Evolutionary conservation across 306 rosid genomes (phyloP).

Genomic region (Cercis canadensis): DNA sequence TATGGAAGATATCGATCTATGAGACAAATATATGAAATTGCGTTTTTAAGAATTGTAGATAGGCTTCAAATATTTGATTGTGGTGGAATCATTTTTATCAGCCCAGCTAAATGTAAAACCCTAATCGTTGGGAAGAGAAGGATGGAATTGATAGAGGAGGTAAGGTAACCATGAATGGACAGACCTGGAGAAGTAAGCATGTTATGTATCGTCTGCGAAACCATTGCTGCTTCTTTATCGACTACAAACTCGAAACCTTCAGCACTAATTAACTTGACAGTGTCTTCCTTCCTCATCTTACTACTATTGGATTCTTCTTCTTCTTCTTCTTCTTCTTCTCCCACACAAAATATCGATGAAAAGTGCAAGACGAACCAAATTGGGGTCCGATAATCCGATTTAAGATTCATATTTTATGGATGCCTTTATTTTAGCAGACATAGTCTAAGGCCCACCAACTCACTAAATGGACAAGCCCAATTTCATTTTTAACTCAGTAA

Average conservation of each 20-base stretch:
- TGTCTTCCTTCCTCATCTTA: constrained; percentile 83
- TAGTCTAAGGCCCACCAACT: too few relatives aligned
- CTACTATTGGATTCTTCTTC: background rate
- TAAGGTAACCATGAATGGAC: background rate
- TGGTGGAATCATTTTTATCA: too few relatives aligned
- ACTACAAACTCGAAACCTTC: constrained; percentile 94
- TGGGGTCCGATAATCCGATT: too few relatives aligned
- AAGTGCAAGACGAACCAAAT: too few relatives aligned
- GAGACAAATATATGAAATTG: background rate
- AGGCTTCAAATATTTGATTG: too few relatives aligned
- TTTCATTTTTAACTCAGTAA: too few relatives aligned
- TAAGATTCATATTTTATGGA: too few relatives aligned
- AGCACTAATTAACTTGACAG: constrained; percentile 80
- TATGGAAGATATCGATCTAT: constrained; percentile 26
- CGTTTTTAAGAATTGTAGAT: background rate
- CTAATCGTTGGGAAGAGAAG: constrained; percentile 7
- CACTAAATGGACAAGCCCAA: too few relatives aligned
- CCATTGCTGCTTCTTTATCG: constrained; percentile 98
- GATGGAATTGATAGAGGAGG: background rate
- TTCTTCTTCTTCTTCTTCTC: too few relatives aligned
- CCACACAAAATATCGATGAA: too few relatives aligned
- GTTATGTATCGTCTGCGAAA: constrained; percentile 95
- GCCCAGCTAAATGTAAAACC: constrained; percentile 20
- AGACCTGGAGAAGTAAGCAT: constrained; percentile 98
- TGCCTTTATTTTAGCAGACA: too few relatives aligned